Base-by-base conservation (phyloP, 2,329 filamentous ascomycete species). In the Calonectria pteridis region DNA sequence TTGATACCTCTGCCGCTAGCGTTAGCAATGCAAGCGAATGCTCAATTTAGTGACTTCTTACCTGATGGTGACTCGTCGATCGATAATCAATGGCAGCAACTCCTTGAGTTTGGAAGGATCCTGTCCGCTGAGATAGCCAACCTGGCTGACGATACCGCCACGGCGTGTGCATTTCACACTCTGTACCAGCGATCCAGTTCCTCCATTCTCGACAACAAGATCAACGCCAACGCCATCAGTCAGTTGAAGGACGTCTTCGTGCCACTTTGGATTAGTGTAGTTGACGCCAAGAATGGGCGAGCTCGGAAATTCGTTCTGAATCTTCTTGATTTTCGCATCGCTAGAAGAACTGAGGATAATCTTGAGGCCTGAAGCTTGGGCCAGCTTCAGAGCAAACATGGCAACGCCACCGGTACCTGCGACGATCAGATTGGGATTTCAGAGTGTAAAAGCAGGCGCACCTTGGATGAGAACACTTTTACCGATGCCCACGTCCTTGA, bases 271-370 rank as follows among this genome's bases (percentile, higher is more conserved):
- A 3, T 83, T 86, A 50, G 80, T 83, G 79, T 90, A 90, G 81
- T 90, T 91, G 78, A 90, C 86, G 4, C 82, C 81, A 67, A 87
- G 79, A 75, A 80, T 88, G 83, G 4, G 86, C 85, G 64, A 88
- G 84, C 20, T 89, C n/a, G 70, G 55, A 18, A 79, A 84, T 6
- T 79, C 76, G 49, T 87, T 82, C 75, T 83, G 85, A 4, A 88
- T 86, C 7, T 81, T 81, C 18, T 83, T 77, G 0, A 89, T 83
- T 76, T 91, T 90, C 11, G 80, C 81, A 71, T 90, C 87, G 7
- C 87, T 89, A 1, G 88, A 89, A 0, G 88, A 90, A 0, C 87
- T 90, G 29, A 89, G 83, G 72, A 90, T 88, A 0, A 86, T 87
- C 3, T 77, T 87, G 13, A 89, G 88, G 11, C 89, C 89, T 3